Conservation (phyloP, 805 yeast genomes). For the Barnettozyma sp. region DNA sequence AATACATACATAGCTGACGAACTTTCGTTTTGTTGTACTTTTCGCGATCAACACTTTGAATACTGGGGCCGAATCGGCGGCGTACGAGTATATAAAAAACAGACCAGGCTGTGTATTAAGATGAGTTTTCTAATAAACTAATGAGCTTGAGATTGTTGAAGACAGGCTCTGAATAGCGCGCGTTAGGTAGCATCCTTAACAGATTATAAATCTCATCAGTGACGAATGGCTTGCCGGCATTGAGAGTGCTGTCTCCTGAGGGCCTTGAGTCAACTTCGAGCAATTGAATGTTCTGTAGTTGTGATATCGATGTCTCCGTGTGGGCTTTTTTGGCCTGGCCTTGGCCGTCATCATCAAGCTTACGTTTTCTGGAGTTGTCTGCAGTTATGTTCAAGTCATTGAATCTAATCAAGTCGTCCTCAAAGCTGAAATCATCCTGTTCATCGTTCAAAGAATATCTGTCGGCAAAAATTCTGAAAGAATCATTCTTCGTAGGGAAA, state of each 20-base stretch:
- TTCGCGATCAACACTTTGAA: too few relatives aligned
- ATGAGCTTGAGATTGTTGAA: constrained; percentile 48
- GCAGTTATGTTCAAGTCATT: constrained; percentile 23
- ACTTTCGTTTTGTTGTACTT: too few relatives aligned
- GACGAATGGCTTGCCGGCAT: constrained; percentile 17
- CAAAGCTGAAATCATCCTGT: constrained; percentile 11
- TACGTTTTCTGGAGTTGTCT: constrained; percentile 11
- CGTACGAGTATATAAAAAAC: too few relatives aligned
- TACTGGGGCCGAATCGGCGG: constrained; percentile 3
- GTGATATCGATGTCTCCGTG: background rate
- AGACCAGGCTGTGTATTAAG: too few relatives aligned
- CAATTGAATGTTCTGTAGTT: constrained; percentile 1
- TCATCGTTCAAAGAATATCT: constrained; percentile 29
- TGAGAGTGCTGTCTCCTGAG: constrained; percentile 5
- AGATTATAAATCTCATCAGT: constrained; percentile 42
- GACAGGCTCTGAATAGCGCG: constrained; percentile 44
- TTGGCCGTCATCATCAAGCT: constrained; percentile 16
- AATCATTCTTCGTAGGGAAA: constrained; percentile 57
- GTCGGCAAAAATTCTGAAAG: constrained; percentile 30
- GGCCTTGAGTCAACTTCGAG: constrained; percentile 4
- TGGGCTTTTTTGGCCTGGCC: constrained; percentile 3
- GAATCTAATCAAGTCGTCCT: constrained; percentile 22
- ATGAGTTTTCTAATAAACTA: constrained; percentile 10
- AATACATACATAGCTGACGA: too few relatives aligned
- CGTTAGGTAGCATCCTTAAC: constrained; percentile 49